Conservation (phyloP, 495 filamentous ascomycete species). For the Aspergillus baeticus region DNA sequence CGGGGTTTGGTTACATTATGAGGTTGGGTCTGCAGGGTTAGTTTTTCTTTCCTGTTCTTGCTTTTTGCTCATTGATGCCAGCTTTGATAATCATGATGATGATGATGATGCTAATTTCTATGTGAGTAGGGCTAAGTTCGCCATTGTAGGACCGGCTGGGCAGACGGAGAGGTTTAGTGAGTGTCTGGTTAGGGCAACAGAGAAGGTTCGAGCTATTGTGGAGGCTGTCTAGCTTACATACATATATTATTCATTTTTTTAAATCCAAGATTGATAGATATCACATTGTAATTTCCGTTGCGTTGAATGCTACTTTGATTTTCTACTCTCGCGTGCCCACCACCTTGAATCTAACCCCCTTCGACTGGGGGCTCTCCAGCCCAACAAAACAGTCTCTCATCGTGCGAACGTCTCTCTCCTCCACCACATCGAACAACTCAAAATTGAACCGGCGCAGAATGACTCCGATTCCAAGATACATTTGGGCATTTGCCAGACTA, state of each 20-base stretch:
- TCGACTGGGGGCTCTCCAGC: background rate
- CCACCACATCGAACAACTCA: background rate
- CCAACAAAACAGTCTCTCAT: background rate
- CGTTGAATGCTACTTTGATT: too few relatives aligned
- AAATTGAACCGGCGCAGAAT: background rate
- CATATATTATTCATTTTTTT: too few relatives aligned
- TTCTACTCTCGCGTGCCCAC: background rate
- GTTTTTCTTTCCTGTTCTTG: background rate
- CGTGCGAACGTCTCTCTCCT: background rate
- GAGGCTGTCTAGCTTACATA: background rate
- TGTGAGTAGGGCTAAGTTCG: background rate
- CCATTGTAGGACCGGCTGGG: background rate
- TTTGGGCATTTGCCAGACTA: conserved; percentile 7
- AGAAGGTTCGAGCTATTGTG: background rate
- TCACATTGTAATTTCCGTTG: too few relatives aligned
- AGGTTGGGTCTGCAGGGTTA: background rate
- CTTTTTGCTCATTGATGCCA: background rate
- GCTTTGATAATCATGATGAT: background rate
- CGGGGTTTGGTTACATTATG: conserved; percentile 8
- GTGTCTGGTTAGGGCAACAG: background rate
- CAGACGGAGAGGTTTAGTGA: background rate
- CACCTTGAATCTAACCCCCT: background rate
- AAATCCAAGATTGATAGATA: too few relatives aligned
- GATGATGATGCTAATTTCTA: background rate
- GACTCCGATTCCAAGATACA: background rate